Base-by-base conservation (phyloP, 2,329 filamentous ascomycete genomes). In the Trichoderma semiorbis region DNA sequence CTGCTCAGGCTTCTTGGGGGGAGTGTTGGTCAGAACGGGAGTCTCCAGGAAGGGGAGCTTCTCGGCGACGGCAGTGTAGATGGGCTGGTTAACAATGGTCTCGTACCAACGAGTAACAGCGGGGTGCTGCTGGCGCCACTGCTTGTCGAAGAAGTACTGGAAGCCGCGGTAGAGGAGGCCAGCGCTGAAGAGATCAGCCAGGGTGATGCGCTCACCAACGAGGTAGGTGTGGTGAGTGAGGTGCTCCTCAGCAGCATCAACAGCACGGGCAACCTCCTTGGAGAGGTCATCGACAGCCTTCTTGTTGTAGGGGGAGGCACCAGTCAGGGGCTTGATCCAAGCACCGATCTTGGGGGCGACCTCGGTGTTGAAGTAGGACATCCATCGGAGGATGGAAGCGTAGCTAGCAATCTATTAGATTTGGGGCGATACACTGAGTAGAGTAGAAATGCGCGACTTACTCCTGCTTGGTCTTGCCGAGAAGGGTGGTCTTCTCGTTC, bases 401-500 rank as follows among this genome's bases (percentile, higher is more conserved):
- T 98, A 95, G 83, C 88, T 90, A 21, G 16, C 32, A 18, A 26
- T 26, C 3, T 28, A 60, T 82, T 74, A 81, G 80, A 75, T 66
- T 43, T 39, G 16, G 57, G 7, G 43, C 12, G 7, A 28, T 55
- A 43, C 47, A 26, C 18, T 24, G 10, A 0, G 30, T 57, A 36
- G 36, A 47, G 34, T 30, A 36, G 24, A 53, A 11, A 16, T 28
- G 36, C 18, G 24, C 39, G 24, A 82, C 87, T 83, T 86, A 94
- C 91, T 99, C 96, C 89, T 99, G 95, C 92, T 99, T 99, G 87
- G 95, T 99, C 92, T 98, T 98, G 82, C 96, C 96, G 79, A 99
- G 91, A 77, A 99, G 94, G 78, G 94, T 97, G 79, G 96, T 99
- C 92, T 98, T 98, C 92, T 98, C 96, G 85, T 99, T 99, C 88